phyloP scores from a whole-genome alignment of 2,329 filamentous ascomycete species.

The Graphilbum sp. region DNA sequence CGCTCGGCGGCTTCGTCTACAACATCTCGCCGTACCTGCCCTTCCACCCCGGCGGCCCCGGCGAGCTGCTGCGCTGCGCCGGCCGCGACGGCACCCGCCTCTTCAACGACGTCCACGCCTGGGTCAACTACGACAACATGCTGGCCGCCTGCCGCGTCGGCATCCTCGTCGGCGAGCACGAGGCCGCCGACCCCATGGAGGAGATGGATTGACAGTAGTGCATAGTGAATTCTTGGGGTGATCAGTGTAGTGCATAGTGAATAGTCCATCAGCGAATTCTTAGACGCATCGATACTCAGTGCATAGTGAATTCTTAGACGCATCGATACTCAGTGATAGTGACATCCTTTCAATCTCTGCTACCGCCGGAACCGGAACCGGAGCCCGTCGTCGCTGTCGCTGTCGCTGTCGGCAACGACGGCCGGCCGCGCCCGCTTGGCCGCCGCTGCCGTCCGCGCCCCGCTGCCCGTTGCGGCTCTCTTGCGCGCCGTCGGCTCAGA shows the following conservation, averaged over 20 bases:
- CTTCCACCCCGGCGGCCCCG: constrained; percentile 78
- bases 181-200: constrained; percentile 28
- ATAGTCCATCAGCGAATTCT: no score
- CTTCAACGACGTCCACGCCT: constrained; percentile 52
- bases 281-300: no score
- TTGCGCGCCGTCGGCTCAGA: constrained; percentile 4
- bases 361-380: constrained; percentile 38
- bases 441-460: constrained; percentile 3
- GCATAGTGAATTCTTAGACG: no score
- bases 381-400: constrained; percentile 34
- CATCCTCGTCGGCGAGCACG: constrained; percentile 41
- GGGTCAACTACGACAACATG: constrained; percentile 61
- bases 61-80: constrained; percentile 50
- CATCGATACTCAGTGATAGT: no score
- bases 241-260: no score
- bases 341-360: no score
- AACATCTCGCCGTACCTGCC: constrained; percentile 81
- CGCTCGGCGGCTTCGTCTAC: constrained; percentile 78
- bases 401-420: constrained; percentile 12
- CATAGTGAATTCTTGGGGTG: no score
- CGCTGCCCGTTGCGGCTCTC: background rate
- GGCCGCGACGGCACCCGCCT: constrained; percentile 44
- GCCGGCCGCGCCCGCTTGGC: background rate
- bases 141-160: constrained; percentile 45
- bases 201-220: constrained; percentile 46